These are phyloP conservation scores for Musa itinerans DNA, from an alignment of 176 grass and related monocot genomes.

Conservation along the genomic window DNA sequence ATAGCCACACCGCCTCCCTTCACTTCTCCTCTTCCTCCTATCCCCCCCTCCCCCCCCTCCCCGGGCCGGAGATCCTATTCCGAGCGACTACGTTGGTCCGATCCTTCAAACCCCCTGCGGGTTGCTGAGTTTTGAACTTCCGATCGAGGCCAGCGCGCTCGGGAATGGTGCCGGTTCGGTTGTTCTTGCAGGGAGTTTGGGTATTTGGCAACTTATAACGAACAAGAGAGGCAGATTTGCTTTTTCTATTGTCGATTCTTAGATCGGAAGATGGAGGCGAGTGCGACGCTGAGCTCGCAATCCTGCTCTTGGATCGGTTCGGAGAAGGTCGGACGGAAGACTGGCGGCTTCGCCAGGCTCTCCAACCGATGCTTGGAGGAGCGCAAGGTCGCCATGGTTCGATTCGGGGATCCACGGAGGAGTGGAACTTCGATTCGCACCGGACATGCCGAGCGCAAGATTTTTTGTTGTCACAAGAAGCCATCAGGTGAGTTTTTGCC, in stretches of 20 bases:
- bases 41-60: not conserved
- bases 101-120: not conserved
- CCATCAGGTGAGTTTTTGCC: too few relatives aligned
- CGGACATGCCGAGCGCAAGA: too few relatives aligned
- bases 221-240: not conserved
- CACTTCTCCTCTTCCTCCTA: not conserved
- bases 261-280: slow-evolving; percentile 8
- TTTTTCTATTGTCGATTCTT: not conserved
- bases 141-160: not conserved
- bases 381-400: slow-evolving; percentile 1
- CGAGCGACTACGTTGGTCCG: not conserved
- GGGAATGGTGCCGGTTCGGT: not conserved
- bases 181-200: not conserved
- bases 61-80: not conserved
- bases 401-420: not conserved
- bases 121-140: not conserved
- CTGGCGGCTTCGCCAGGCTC: not conserved
- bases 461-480: too few relatives aligned
- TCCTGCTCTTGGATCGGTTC: slow-evolving; percentile 14
- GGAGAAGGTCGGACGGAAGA: slow-evolving; percentile 15
- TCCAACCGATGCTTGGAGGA: slow-evolving; percentile 18
- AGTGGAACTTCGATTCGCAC: too few relatives aligned
- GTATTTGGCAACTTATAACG: not conserved
- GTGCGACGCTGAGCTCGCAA: slow-evolving; percentile 17
- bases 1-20: not conserved